phyloP scores from a whole-genome alignment of 2,329 filamentous ascomycete species.

The Fusarium floridanum region DNA sequence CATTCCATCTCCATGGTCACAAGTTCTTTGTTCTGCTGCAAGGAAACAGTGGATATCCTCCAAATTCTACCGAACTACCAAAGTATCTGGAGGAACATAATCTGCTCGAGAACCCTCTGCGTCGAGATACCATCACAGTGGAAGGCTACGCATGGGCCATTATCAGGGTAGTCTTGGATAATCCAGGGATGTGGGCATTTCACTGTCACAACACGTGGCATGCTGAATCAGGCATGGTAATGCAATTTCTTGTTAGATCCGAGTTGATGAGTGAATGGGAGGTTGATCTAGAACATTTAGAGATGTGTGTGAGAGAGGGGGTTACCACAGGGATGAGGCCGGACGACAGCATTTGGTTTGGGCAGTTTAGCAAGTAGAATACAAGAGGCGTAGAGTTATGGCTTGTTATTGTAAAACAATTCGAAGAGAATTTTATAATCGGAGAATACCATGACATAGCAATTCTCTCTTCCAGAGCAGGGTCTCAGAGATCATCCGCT shows the following conservation, averaged over 20 bases:
- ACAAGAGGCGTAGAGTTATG: not conserved
- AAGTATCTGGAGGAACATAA: conserved; percentile 43
- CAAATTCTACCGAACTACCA: conserved; percentile 41
- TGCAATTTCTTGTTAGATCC: conserved; percentile 64
- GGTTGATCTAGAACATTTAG: conserved; percentile 36
- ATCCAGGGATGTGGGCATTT: conserved; percentile 69
- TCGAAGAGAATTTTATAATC: not conserved
- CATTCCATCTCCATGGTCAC: conserved; percentile 71
- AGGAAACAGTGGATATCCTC: conserved; percentile 52
- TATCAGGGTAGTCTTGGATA: conserved; percentile 68
- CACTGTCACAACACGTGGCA: conserved; percentile 73
- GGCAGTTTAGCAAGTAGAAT: conserved; percentile 36
- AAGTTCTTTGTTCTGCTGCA: conserved; percentile 63
- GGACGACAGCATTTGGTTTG: conserved; percentile 55
- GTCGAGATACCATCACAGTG: conserved; percentile 61
- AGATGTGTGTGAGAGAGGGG: conserved; percentile 48
- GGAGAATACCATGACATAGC: no score
- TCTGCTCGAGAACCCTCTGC: conserved; percentile 49
- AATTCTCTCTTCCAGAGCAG: no score
- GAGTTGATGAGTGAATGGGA: conserved; percentile 48
- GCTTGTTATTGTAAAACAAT: not conserved
- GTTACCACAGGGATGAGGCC: conserved; percentile 51
- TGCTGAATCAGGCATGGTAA: conserved; percentile 67
- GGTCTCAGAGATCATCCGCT: no score
- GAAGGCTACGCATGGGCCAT: conserved; percentile 68